A percentile compares a stretch with the other conserved stretches of the same genome.
Evolutionary conservation across 371 early-diverging fungal genomes (phyloP).

Genomic region (Apophysomyces elegans): DNA sequence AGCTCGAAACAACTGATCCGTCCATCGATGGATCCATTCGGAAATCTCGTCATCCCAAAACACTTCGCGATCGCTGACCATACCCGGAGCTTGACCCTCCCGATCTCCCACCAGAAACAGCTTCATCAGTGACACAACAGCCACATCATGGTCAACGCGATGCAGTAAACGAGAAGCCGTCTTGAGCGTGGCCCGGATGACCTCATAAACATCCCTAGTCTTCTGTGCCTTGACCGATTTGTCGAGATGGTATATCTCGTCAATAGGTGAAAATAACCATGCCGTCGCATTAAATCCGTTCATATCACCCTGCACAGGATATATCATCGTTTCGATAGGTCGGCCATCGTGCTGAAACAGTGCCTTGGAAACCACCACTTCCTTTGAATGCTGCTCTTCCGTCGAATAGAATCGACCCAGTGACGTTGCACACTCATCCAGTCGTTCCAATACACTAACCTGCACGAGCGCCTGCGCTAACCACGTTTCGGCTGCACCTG

Average conservation of each 20-base stretch:
- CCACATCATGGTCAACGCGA: conserved; percentile 41
- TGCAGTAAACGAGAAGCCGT: conserved; percentile 24
- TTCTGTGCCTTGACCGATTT: conserved; percentile 37
- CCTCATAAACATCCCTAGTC: conserved; percentile 24
- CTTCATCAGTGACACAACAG: conserved; percentile 56
- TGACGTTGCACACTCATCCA: conserved; percentile 14
- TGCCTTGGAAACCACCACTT: conserved; percentile 29
- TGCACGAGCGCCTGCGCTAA: conserved; percentile 40
- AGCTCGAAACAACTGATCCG: conserved; percentile 37
- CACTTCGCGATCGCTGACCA: conserved; percentile 49
- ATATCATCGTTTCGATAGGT: conserved; percentile 31
- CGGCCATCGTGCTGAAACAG: conserved; percentile 43
- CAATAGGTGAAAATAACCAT: conserved; percentile 62
- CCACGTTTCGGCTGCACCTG: conserved; percentile 38
- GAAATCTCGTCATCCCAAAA: conserved; percentile 54
- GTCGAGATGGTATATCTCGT: conserved; percentile 53
- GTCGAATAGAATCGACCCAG: conserved; percentile 34
- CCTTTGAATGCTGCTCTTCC: background rate
- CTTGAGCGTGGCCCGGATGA: conserved; percentile 45
- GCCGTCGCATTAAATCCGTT: conserved; percentile 21
- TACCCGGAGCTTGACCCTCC: conserved; percentile 37
- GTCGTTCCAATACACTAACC: conserved; percentile 27
- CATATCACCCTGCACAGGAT: conserved; percentile 11
- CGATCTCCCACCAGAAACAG: conserved; percentile 49
- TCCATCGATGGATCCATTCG: conserved; percentile 35